These are phyloP conservation scores for Teratosphaeria viscida DNA, from an alignment of 2,329 filamentous ascomycete genomes.

Conservation along the genomic window DNA sequence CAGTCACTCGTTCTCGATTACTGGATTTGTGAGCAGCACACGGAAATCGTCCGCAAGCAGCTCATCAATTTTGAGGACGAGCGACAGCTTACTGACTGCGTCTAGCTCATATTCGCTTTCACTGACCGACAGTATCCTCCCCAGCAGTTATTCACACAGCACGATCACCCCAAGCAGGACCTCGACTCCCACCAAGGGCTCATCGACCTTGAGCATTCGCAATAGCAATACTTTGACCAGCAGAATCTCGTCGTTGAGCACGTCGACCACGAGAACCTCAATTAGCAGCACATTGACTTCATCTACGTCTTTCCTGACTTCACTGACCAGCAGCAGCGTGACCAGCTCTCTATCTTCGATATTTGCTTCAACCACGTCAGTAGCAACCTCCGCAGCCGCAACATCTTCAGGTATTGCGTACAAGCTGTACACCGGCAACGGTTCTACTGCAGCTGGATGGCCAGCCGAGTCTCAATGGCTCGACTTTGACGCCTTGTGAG, in stretches of 20 bases:
- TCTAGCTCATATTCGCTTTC: background rate
- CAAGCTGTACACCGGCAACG: constrained; percentile 25
- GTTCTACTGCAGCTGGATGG: constrained; percentile 28
- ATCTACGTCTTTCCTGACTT: background rate
- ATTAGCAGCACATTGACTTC: background rate
- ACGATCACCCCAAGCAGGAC: background rate
- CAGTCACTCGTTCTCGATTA: background rate
- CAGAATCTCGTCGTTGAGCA: background rate
- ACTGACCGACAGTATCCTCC: background rate
- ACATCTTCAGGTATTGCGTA: constrained; percentile 7
- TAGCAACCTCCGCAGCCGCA: background rate
- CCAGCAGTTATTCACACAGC: background rate
- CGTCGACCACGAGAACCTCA: background rate
- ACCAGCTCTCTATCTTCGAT: background rate
- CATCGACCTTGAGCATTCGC: background rate
- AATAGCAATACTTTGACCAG: background rate
- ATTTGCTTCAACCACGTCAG: constrained; percentile 2
- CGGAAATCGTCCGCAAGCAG: background rate
- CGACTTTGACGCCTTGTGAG: constrained; percentile 25
- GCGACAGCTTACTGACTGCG: background rate
- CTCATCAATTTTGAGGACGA: background rate
- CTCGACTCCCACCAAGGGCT: background rate
- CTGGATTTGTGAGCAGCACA: background rate
- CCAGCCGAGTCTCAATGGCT: constrained; percentile 26
- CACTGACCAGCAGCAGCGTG: background rate